Conservation (phyloP, 2,329 filamentous ascomycete species). For the Alternaria sp. region DNA sequence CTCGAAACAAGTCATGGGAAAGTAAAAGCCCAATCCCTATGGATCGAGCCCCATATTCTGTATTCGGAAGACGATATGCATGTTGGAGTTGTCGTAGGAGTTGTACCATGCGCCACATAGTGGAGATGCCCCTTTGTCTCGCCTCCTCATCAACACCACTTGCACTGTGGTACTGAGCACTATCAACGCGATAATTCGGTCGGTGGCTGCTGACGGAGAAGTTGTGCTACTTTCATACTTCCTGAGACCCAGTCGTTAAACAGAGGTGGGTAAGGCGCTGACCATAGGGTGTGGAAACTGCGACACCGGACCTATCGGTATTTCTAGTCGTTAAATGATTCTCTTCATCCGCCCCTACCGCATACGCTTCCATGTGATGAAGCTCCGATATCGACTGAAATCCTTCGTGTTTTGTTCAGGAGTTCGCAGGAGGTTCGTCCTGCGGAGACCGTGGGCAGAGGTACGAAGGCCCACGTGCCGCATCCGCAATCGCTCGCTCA, state of each 20-base stretch:
- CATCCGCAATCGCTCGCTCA: neutral
- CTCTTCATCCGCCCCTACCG: neutral
- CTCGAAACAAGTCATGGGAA: neutral
- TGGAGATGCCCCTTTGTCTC: neutral
- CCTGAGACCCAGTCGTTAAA: neutral
- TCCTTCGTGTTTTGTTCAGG: neutral
- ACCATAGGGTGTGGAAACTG: neutral
- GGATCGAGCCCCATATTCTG: neutral
- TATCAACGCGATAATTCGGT: slow-evolving; percentile 1
- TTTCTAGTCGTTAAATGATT: neutral
- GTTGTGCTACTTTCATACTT: neutral
- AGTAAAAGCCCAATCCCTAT: neutral
- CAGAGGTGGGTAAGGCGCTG: neutral
- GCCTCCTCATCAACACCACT: slow-evolving; percentile 3
- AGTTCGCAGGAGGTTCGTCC: neutral
- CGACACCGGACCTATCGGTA: neutral
- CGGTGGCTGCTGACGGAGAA: slow-evolving; percentile 1
- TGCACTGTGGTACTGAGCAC: slow-evolving; percentile 1
- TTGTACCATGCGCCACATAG: neutral
- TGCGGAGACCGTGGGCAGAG: neutral
- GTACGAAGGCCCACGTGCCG: neutral
- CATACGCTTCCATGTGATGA: neutral
- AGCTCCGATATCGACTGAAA: neutral
- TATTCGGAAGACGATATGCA: neutral
- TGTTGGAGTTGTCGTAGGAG: neutral